Evolutionary conservation across 2,329 filamentous ascomycete genomes (phyloP), one percentile per base, ranked within the genome.

Genomic region (Huntiella bhutanensis): DNA sequence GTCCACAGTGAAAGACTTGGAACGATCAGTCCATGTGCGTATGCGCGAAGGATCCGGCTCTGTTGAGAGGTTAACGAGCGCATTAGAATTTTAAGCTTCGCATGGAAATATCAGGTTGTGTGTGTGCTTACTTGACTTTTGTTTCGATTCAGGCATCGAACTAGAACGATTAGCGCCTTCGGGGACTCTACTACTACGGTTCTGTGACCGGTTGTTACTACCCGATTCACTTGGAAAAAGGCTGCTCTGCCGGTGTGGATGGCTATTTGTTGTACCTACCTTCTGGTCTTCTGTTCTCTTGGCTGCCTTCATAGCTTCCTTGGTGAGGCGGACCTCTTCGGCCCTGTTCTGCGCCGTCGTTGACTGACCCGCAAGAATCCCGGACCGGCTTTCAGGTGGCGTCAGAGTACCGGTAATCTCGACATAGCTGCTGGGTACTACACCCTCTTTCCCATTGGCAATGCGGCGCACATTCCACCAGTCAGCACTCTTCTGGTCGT

Each of bases 401-500:
- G 71, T 60, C 17, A 79, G 61, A 10, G 73, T 72, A 47, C 84
- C 85, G 16, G 77, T 87, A 45, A 94, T 68, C 60, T 98, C 88
- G 54, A 98, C 80, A 57, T 96, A 98, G 62, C 85, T 94, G 66
- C 86, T 91, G 11, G 91, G 91, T 6, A 98, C 87, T 19, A 98
- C 91, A 35, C 91, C 91, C 64, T 95, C 85, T 58, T 86, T 91
- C 54, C 85, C 85, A 58, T 86, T 96, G 65, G 86, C 92, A 52
- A 95, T 58, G 33, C 87, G 76, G 50, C 82, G 76, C 33, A 98
- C 85, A 67, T 91, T 86, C 88, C 91, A 96, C 91, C 91, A 98
- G 59, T 98, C 91, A 49, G 95, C 86, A 52, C 87, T 95, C 63
- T 87, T 91, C 33, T 70, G 75, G 57, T 95, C 86, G 58, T 98